Conservation (phyloP, 1,284 basidiomycete species). For the Trametes sp. region DNA sequence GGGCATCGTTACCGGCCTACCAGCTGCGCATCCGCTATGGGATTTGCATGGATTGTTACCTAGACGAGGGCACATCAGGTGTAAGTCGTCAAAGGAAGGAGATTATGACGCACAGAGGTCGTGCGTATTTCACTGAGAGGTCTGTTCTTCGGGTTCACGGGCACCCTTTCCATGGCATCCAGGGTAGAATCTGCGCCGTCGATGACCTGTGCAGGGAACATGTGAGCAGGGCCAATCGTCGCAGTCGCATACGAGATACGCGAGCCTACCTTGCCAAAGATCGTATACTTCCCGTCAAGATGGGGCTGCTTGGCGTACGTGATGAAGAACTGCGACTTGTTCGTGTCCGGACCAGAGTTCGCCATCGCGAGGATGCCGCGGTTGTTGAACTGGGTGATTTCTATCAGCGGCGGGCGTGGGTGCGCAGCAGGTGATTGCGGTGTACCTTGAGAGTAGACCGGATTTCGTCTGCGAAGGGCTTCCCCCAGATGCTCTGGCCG, state of each 20-base stretch:
- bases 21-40: conserved; percentile 79
- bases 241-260: background rate
- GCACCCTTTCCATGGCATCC: conserved; percentile 89
- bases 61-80: too few species aligned
- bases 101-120: conserved; percentile 71
- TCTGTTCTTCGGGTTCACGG: conserved; percentile 90
- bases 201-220: conserved; percentile 64
- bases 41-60: conserved; percentile 96
- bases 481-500: conserved; percentile 88
- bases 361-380: conserved; percentile 97
- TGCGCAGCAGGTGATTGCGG: background rate
- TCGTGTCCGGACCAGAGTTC: conserved; percentile 91
- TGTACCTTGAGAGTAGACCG: conserved; percentile 89
- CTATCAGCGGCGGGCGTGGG: conserved; percentile 12
- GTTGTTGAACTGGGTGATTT: conserved; percentile 78
- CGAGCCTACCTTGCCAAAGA: conserved; percentile 74
- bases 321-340: conserved; percentile 96
- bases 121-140: conserved; percentile 88
- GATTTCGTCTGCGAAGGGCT: conserved; percentile 89
- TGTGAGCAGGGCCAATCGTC: background rate
- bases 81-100: too few species aligned
- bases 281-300: conserved; percentile 94
- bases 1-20: conserved; percentile 31
- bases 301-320: conserved; percentile 93
- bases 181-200: conserved; percentile 91